Percentiles rank a stretch among this genome's conserved stretches.
Conservation (phyloP, 129 eudicot species). For the Dittrichia graveolens region DNA sequence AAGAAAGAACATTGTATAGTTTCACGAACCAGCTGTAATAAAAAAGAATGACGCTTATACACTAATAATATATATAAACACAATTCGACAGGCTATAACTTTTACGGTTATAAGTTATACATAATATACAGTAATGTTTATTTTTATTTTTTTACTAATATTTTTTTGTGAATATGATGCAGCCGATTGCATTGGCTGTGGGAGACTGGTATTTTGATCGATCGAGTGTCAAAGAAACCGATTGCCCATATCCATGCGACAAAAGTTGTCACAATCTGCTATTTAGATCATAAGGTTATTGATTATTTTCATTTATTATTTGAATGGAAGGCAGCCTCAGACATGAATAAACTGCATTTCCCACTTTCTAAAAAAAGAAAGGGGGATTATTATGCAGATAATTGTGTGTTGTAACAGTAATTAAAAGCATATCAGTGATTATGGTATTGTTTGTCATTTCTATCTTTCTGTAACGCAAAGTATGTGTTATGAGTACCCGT, state of each 20-base stretch:
- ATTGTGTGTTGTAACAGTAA: conserved; percentile 24
- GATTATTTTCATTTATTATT: conserved; percentile 10
- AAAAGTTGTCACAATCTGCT: conserved; percentile 78
- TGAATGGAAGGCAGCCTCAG: neutral
- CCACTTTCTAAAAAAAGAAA: conserved; percentile 14
- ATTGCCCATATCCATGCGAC: conserved; percentile 83
- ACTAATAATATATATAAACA: too few relatives aligned
- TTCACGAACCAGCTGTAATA: too few relatives aligned
- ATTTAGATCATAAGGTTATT: conserved; percentile 32
- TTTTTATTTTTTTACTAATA: neutral
- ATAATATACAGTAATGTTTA: neutral
- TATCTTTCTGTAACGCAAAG: too few relatives aligned
- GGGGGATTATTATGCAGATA: conserved; percentile 17
- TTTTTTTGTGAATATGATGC: conserved; percentile 19
- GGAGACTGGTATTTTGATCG: conserved; percentile 89
- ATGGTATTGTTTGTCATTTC: neutral
- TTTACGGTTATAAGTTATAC: neutral
- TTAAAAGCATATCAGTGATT: neutral
- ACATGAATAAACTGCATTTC: conserved; percentile 23
- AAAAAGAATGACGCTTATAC: too few relatives aligned
- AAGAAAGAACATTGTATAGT: too few relatives aligned
- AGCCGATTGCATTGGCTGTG: conserved; percentile 77
- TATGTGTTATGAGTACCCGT: too few relatives aligned
- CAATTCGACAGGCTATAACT: neutral
- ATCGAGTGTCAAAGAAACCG: conserved; percentile 52